Base-by-base conservation (phyloP, 2,329 filamentous ascomycete genomes). In the Penicillium sp. region DNA sequence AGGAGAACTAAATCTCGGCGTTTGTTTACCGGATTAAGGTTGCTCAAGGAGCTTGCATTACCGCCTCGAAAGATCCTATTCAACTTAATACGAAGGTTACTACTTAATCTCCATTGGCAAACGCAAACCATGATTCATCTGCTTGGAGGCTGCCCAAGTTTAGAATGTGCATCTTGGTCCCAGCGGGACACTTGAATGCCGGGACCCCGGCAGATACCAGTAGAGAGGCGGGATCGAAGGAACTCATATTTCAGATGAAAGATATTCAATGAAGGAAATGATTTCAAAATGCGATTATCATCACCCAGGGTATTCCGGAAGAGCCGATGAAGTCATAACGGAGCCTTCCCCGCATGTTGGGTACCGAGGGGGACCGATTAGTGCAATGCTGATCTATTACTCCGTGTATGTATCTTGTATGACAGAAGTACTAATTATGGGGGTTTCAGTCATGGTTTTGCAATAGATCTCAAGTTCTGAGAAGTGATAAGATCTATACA, bases 161-260 rank as follows among this genome's bases (percentile, higher is more conserved):
- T 19, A 81, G 64, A 15, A 82, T 66, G 64, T 79, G 77, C 68
- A 81, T 78, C 64, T 79, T 80, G 6, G 79, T 81, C 7, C 79
- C 79, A 12, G 27, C 21, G 8, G 62, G 62, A 38, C 62, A 64
- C n/a, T 55, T 59, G 25, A 62, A 64, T 25, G 62, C 47, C 1
- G 62, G 62, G 9, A 64, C 56, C 6, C 54, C 55, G n/a, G 59
- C 59, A 5, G 45, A 43, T 17, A 56, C 5, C 5, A 56, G 27
- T 35, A 50, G 29, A 25, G 52, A 49, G n/a, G 33, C 13, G 6
- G 43, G 15, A 5, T 48, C 42, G 17, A 25, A 25, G 27, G 25
- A 25, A 23, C 2, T 35, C 46, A 48, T 48, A 1, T 15, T 35
- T 33, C 10, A 43, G 13, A 1, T 42, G 3, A 3, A 17, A 41